Evolutionary conservation across 192 early-diverging fungal genomes (phyloP), one percentile per base, ranked within the genome.

Genomic region (Coemansia sp.): DNA sequence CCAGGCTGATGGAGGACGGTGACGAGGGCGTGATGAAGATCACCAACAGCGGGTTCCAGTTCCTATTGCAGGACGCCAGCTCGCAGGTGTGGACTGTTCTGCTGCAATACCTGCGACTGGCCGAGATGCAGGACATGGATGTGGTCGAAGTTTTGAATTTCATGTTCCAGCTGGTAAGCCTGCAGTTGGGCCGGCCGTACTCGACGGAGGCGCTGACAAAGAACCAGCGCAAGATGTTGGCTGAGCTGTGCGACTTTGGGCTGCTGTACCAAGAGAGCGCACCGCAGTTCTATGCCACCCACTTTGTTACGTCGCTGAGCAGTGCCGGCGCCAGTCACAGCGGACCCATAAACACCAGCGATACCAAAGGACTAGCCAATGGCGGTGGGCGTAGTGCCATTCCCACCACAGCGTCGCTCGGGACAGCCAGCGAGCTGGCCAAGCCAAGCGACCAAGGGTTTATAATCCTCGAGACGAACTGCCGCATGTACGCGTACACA

Each of bases 1-100:
- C 92, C 26, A 80, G 86, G 17, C 73, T 98, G 11, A 97, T 97
- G 82, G 67, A 83, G 48, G 62, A 62, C 19, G 53, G 67, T 11
- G 9, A 38, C n/a, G 55, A 52, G 4, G 46, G 7, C 29, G 70
- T 63, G 1, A 76, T 91, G 37, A 74, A 74, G 26, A 98, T 98
- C 55, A 96, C 95, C 8, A 94, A 91, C 67, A 93, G 95, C 67
- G 96, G 96, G 9, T 98, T 98, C 70, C 96, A 98, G 72, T 98
- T 98, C 68, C 67, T 98, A 50, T 70, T 98, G 22, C 94, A 95
- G 70, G 93, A 98, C 67, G 83, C 90, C 17, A 91, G 91, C 53
- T 88, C 93, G 18, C 96, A 98, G 81, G 91, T 96, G 8, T 98
- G 96, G 96, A 90, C 92, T 1, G 90, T 98, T 40, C 72, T 98